Evolutionary conservation across 2,329 filamentous ascomycete species (phyloP), one percentile per base, ranked within the genome.

Genomic region (Aspergillus clavatus): DNA sequence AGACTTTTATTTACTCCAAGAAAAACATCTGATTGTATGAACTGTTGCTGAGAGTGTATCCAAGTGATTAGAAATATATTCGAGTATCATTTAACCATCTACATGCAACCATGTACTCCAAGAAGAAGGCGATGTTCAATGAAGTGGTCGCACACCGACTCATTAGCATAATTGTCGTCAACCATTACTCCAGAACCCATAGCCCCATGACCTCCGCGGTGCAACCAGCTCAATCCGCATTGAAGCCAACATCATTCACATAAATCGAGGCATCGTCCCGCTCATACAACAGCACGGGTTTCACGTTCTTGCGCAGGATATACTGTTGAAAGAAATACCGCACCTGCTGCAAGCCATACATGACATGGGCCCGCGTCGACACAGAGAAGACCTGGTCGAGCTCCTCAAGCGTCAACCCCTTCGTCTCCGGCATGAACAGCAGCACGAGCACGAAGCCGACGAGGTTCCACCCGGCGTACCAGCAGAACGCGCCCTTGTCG

Each of bases 341-440:
- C 36, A 69, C 59, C 51, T 71, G 65, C 14, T 66, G 57, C 38
- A 69, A 35, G 1, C 67, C 67, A 56, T 68, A 72, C 36, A 49
- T 51, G 4, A 63, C 69, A 57, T 73, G 71, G 23, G 70, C 58
- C 10, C 61, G 56, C 2, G 73, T 78, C 0, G 76, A 71, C 1
- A 80, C 73, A 1, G 67, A 70, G 57, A 80, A 81, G 12, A 80
- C 74, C 52, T 78, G 72, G 51, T 77, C 74, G 37, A 78, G 55
- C 49, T 74, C 71, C 42, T 74, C 71, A 0, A 74, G 62, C 1
- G 70, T 72, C 47, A 65, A 67, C 2, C 61, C 61, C 43, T 70
- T 70, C 0, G 68, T 71, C 47, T 71, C 68, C 0, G 67, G 67
- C 59, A 71, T 62, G 38, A 69, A 68, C 43, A 69, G 51, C 31